Evolutionary conservation across 257 asterid species (phyloP).

Genomic region (Nicotiana benthamiana): DNA sequence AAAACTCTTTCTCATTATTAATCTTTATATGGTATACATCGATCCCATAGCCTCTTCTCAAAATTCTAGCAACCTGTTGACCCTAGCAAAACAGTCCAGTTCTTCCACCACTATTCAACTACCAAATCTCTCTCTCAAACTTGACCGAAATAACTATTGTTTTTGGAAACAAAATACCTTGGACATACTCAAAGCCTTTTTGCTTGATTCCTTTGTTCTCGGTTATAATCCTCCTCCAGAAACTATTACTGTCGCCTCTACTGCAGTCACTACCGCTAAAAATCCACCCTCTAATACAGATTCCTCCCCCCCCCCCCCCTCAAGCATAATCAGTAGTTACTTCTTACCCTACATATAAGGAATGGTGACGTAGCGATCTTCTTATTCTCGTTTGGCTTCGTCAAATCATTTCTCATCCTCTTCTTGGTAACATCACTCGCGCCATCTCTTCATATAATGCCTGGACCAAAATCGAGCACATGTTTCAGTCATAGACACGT

Average conservation of each 20-base stretch:
- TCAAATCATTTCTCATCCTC: background rate
- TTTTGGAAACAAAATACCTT: background rate
- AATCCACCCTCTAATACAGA: background rate
- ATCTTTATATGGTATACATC: background rate
- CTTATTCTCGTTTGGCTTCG: background rate
- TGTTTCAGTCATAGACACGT: no score
- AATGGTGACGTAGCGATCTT: background rate
- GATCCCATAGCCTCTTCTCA: background rate
- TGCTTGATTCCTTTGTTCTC: background rate
- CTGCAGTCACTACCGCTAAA: background rate
- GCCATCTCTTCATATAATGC: no score
- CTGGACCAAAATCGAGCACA: no score
- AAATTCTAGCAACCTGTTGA: background rate
- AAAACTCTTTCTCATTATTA: background rate
- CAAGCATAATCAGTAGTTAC: background rate
- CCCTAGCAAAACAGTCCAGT: background rate
- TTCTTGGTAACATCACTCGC: background rate
- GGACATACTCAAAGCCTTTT: background rate
- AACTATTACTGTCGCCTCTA: background rate
- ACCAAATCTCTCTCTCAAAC: background rate
- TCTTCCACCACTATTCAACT: background rate
- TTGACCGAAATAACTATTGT: background rate
- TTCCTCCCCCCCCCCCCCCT: background rate
- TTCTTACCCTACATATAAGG: background rate
- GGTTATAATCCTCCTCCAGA: background rate